Conservation (phyloP, 2,329 filamentous ascomycete genomes). For the Neonectria faginata region DNA sequence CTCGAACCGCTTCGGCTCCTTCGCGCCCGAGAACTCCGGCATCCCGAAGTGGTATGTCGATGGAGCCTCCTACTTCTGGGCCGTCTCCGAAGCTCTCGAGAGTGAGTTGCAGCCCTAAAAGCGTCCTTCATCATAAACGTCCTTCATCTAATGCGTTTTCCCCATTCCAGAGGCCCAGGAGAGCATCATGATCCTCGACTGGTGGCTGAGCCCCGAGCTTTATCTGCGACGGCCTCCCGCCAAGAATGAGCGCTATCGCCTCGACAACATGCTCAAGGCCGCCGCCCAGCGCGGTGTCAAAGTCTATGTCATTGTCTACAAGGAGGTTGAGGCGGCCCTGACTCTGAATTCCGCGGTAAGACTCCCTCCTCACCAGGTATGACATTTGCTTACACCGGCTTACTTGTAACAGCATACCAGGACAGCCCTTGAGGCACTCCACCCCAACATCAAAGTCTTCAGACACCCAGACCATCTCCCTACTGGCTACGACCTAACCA, state of each 20-base stretch:
- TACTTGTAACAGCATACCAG: conserved; percentile 75
- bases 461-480: conserved; percentile 90
- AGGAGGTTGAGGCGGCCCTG: conserved; percentile 85
- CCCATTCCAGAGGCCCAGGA: conserved; percentile 71
- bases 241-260: conserved; percentile 82
- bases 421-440: conserved; percentile 78
- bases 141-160: conserved; percentile 25
- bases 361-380: conserved; percentile 44
- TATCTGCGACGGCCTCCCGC: conserved; percentile 87
- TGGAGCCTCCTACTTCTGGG: conserved; percentile 86
- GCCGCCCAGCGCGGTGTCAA: conserved; percentile 87
- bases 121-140: neutral
- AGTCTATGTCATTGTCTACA: conserved; percentile 90
- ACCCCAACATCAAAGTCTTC: conserved; percentile 89
- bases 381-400: conserved; percentile 38
- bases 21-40: conserved; percentile 78
- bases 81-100: conserved; percentile 83
- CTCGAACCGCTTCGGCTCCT: conserved; percentile 71
- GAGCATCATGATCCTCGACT: conserved; percentile 87
- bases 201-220: conserved; percentile 91
- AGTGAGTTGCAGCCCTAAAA: conserved; percentile 49
- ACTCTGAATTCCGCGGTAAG: conserved; percentile 65
- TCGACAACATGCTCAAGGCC: conserved; percentile 84
- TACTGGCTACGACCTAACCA: conserved; percentile 74
- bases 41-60: conserved; percentile 92